A percentile compares a stretch with the other conserved stretches of the same genome.
These are phyloP conservation scores for Claviceps humidiphila DNA, from an alignment of 2,329 filamentous ascomycete species.

Conservation along the genomic window DNA sequence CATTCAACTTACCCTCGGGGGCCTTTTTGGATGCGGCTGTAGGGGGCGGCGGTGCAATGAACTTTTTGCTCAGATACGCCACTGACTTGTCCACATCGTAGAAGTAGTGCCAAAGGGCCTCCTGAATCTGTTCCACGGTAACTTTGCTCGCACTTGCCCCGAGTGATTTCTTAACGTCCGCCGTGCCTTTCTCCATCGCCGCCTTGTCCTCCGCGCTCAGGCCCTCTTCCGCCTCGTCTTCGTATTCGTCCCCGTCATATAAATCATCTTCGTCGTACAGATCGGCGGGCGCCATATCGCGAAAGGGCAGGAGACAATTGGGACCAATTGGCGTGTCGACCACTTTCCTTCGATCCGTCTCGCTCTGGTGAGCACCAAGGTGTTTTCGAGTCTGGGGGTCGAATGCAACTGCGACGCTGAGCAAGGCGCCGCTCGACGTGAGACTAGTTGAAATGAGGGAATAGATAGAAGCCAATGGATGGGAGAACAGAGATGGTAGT, in stretches of 20 bases:
- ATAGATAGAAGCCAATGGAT: too few relatives aligned
- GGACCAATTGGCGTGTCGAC: not conserved
- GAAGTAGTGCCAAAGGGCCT: conserved; percentile 90
- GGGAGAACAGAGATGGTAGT: too few relatives aligned
- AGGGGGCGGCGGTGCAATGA: conserved; percentile 24
- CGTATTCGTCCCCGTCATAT: conserved; percentile 35
- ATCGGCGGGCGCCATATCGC: conserved; percentile 11
- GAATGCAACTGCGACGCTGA: not conserved
- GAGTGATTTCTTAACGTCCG: conserved; percentile 53
- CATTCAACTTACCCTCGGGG: conserved; percentile 27
- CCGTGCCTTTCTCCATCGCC: conserved; percentile 50
- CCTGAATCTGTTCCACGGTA: conserved; percentile 59
- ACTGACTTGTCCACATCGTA: conserved; percentile 83
- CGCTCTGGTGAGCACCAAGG: not conserved
- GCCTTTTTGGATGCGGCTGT: conserved; percentile 25
- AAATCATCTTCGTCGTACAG: conserved; percentile 35
- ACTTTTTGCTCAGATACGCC: conserved; percentile 60
- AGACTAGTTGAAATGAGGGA: too few relatives aligned
- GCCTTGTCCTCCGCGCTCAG: conserved; percentile 33
- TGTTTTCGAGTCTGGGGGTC: not conserved
- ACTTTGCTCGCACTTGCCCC: conserved; percentile 44
- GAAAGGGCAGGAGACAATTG: not conserved
- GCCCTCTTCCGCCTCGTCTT: conserved; percentile 32
- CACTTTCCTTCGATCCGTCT: not conserved
- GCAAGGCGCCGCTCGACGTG: not conserved